Evolutionary conservation across 1,284 basidiomycete genomes (phyloP).

Genomic region (Tremellales sp.): DNA sequence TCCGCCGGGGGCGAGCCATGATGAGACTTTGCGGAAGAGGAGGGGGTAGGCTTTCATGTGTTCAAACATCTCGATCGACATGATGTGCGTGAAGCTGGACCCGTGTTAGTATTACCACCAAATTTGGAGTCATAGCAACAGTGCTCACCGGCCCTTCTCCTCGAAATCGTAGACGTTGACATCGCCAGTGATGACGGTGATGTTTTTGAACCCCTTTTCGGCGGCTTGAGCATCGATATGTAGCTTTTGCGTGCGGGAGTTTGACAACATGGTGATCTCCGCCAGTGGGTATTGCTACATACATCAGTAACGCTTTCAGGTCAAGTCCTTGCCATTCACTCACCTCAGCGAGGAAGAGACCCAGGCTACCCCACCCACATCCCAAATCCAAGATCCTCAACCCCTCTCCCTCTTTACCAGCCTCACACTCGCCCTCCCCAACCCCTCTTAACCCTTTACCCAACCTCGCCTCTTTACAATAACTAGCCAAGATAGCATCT

Average conservation of each 20-base stretch:
- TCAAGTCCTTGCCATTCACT: slow-evolving; percentile 14
- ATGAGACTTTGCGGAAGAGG: slow-evolving; percentile 63
- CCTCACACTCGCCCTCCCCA: slow-evolving; percentile 15
- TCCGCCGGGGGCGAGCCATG: slow-evolving; percentile 59
- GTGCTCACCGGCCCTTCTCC: slow-evolving; percentile 52
- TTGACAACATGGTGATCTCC: slow-evolving; percentile 63
- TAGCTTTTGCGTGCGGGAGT: slow-evolving; percentile 66
- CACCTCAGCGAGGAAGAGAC: slow-evolving; percentile 64
- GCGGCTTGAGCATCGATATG: slow-evolving; percentile 62
- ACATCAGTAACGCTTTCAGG: not conserved
- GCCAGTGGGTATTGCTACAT: slow-evolving; percentile 65
- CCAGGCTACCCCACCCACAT: slow-evolving; percentile 72
- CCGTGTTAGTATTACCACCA: no score
- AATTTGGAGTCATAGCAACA: not conserved
- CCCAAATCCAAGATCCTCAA: slow-evolving; percentile 67
- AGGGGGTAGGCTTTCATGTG: slow-evolving; percentile 74
- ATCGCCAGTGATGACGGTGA: slow-evolving; percentile 68
- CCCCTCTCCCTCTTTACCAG: slow-evolving; percentile 53
- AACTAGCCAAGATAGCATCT: slow-evolving; percentile 63
- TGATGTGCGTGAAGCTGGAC: slow-evolving; percentile 69
- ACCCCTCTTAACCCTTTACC: slow-evolving; percentile 25
- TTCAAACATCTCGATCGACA: slow-evolving; percentile 80
- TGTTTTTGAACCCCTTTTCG: slow-evolving; percentile 56
- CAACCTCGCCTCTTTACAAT: slow-evolving; percentile 65
- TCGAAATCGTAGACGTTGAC: slow-evolving; percentile 65